Evolutionary conservation across 2,329 filamentous ascomycete species (phyloP).

Genomic region (Scortechinia acanthostroma): DNA sequence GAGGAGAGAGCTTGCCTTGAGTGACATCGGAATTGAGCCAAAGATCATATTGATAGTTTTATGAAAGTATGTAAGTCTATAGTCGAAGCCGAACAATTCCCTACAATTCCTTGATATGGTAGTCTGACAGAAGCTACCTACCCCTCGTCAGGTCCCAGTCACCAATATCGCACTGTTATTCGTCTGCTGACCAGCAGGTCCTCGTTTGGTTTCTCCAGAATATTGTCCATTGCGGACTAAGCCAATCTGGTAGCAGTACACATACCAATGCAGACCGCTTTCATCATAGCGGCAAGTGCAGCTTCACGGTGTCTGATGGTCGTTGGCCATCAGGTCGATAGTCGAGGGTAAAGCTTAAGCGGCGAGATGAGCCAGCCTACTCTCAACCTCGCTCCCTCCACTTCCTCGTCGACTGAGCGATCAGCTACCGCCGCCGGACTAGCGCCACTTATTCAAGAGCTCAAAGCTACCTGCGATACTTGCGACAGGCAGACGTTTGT

Average conservation of each 20-base stretch:
- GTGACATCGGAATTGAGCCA: too few species aligned
- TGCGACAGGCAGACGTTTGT: too few species aligned
- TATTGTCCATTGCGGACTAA: background rate
- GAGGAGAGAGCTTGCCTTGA: too few species aligned
- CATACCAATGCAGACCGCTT: constrained; percentile 3
- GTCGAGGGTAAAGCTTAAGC: background rate
- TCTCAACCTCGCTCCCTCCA: background rate
- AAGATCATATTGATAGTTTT: too few species aligned
- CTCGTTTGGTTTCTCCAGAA: background rate
- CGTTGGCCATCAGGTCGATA: background rate
- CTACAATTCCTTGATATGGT: too few species aligned
- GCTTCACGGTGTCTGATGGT: constrained; percentile 1
- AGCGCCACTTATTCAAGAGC: background rate
- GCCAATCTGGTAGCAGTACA: background rate
- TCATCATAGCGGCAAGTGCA: background rate
- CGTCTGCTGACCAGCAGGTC: background rate
- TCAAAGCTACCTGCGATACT: background rate
- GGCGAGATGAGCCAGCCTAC: background rate
- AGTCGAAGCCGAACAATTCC: too few species aligned
- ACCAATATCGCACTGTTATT: too few species aligned
- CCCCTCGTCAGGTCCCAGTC: too few species aligned
- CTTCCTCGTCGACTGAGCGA: background rate
- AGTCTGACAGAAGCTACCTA: too few species aligned
- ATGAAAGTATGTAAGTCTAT: too few species aligned
- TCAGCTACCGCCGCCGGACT: background rate